phyloP scores from a whole-genome alignment of 106 monocot species.

The Acorus gramineus region DNA sequence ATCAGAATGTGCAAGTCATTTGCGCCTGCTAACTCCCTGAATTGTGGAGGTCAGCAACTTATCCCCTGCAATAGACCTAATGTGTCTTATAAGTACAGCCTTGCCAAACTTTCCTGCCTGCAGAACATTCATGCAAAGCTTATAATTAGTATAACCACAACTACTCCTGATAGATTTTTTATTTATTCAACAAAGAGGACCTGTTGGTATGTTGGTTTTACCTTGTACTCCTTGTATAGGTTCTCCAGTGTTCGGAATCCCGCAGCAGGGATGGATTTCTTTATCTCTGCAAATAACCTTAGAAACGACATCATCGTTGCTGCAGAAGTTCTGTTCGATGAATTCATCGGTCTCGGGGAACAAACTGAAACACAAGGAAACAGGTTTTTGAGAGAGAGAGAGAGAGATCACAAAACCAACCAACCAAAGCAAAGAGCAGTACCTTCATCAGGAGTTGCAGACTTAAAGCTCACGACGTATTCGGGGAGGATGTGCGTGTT shows the following conservation, averaged over 20 bases:
- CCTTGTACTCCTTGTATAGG: conserved; percentile 18
- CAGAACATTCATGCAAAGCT: neutral
- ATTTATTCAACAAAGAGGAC: neutral
- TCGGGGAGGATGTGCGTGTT: conserved; percentile 51
- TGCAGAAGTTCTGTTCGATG: neutral
- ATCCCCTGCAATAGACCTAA: conserved; percentile 29
- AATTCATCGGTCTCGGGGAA: neutral
- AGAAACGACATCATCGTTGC: conserved; percentile 6
- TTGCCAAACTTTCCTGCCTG: conserved; percentile 39
- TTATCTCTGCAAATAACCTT: conserved; percentile 25
- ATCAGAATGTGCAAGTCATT: too few relatives aligned
- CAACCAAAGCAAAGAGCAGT: too few relatives aligned
- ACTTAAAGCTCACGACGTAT: conserved; percentile 51
- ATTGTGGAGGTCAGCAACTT: conserved; percentile 27
- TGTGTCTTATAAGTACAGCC: conserved; percentile 15
- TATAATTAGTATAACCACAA: neutral
- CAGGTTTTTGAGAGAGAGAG: neutral
- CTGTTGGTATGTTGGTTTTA: neutral
- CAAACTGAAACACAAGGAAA: neutral
- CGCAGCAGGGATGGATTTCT: conserved; percentile 8
- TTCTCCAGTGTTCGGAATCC: conserved; percentile 9
- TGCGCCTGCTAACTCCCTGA: neutral
- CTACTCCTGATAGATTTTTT: neutral
- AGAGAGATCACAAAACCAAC: neutral
- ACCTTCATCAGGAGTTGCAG: neutral